Evolutionary conservation across 306 rosid species (phyloP).

Genomic region (Acmispon strigosus): DNA sequence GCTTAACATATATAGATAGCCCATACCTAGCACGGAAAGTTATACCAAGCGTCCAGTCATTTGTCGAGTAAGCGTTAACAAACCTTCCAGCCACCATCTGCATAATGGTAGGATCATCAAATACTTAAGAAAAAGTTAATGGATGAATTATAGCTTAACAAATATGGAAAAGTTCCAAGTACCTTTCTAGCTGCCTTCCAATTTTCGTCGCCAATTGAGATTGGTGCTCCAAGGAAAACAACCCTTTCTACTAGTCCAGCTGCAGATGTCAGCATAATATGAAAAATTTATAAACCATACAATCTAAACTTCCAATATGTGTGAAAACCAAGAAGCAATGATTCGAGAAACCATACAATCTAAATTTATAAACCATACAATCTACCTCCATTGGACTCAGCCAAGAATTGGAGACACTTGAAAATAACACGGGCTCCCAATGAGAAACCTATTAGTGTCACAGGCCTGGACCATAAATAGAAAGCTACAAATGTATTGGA

Average conservation of each 20-base stretch:
- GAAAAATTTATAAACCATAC: constrained; percentile 5
- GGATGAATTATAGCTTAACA: neutral
- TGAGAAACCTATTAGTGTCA: constrained; percentile 58
- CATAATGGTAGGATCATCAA: constrained; percentile 6
- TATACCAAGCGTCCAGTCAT: constrained; percentile 63
- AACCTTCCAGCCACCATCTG: constrained; percentile 77
- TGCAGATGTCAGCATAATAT: constrained; percentile 18
- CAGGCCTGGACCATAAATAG: constrained; percentile 54
- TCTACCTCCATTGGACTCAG: constrained; percentile 41
- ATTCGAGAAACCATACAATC: constrained; percentile 40
- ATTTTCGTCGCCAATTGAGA: constrained; percentile 45
- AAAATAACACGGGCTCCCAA: constrained; percentile 64
- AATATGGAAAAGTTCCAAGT: neutral
- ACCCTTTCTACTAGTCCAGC: constrained; percentile 62
- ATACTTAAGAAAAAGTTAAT: neutral
- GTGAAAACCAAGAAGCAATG: constrained; percentile 4
- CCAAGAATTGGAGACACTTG: constrained; percentile 56
- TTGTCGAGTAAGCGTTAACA: constrained; percentile 51
- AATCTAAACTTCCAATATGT: neutral
- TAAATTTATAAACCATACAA: too few species aligned
- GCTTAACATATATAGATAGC: neutral
- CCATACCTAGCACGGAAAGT: constrained; percentile 54
- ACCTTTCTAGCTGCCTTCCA: constrained; percentile 60
- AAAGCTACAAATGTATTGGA: constrained; percentile 23
- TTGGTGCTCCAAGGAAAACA: constrained; percentile 71